Evolutionary conservation across 179 eudicot species (phyloP), one percentile per base, ranked within the genome.

Genomic region (Nepenthes alata): DNA sequence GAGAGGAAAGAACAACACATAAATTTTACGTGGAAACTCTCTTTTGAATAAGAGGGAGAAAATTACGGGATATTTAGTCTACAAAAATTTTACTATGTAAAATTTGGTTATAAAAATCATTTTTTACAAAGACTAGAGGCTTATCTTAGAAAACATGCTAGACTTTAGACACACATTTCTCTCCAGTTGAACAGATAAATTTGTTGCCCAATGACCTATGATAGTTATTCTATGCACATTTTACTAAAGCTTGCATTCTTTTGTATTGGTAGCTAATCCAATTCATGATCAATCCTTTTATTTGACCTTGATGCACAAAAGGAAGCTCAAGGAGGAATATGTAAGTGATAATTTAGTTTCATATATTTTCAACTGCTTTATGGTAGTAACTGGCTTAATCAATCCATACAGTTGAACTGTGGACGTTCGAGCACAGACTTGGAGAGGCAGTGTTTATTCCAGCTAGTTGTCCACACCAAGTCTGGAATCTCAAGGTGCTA

Each of bases 361-460:
- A 3, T 37, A 16, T 5, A 45, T 55, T 47, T 14, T 59, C 44
- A 14, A 16, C 13, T 62, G 38, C 50, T 56, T 49, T 45, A 25
- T 25, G 11, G 11, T 16, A 56, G 53, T 16, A 60, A 16, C 61
- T 60, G 16, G 39, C 63, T 59, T 44, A 7, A 2, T 60, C 53
- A 45, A 10, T 44, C 3, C 4, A 16, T 8, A 34, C 84, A 39
- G 72, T 87, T 48, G 86, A 80, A 59, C 84, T 90, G 44, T 85
- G 95, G 95, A 87, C 95, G 11, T 84, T 87, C 51, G 77, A 78
- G 67, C 90, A 87, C 61, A 78, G 67, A 56, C 64, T 78, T 25
- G 95, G 95, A 51, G 95, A 87, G 67, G 95, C 95, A 9, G 95
- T 87, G 37, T 82, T 87, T 60, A 82, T 86, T 72, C 94, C 94